phyloP scores from a whole-genome alignment of 2,329 filamentous ascomycete genomes.

The Alternaria brassicae region DNA sequence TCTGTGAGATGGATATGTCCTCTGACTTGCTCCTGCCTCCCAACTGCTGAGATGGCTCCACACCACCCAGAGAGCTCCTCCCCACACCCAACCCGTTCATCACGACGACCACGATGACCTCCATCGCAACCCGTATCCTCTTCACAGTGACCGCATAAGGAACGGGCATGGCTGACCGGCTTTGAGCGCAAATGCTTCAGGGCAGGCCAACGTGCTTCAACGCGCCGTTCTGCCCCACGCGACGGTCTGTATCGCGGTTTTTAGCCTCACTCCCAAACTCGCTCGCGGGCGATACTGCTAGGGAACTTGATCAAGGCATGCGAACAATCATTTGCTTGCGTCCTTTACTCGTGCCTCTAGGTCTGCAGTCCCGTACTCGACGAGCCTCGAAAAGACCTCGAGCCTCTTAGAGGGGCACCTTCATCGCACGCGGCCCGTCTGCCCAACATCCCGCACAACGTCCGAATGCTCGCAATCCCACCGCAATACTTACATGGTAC shows the following conservation, averaged over 20 bases:
- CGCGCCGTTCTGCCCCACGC: neutral
- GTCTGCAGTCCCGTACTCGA: neutral
- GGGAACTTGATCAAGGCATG: neutral
- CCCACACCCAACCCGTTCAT: neutral
- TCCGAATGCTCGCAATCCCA: neutral
- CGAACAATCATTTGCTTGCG: neutral
- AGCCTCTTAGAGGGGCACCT: neutral
- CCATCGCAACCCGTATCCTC: neutral
- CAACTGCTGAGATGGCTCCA: neutral
- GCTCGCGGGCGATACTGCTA: neutral
- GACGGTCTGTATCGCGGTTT: neutral
- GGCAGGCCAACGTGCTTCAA: neutral
- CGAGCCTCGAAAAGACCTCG: neutral
- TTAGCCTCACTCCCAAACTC: neutral
- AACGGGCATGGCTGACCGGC: neutral
- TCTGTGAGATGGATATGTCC: neutral
- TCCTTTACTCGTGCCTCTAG: neutral
- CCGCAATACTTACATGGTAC: neutral
- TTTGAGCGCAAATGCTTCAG: neutral
- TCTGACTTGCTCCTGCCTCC: conserved; percentile 1
- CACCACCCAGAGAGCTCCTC: neutral
- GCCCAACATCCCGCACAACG: neutral
- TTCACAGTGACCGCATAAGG: neutral
- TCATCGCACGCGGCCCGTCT: neutral
- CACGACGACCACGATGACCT: neutral